Percentiles rank a stretch among this genome's conserved stretches.
Conservation (phyloP, 2,329 filamentous ascomycete species). For the Phaeosphaeriaceae sp. region DNA sequence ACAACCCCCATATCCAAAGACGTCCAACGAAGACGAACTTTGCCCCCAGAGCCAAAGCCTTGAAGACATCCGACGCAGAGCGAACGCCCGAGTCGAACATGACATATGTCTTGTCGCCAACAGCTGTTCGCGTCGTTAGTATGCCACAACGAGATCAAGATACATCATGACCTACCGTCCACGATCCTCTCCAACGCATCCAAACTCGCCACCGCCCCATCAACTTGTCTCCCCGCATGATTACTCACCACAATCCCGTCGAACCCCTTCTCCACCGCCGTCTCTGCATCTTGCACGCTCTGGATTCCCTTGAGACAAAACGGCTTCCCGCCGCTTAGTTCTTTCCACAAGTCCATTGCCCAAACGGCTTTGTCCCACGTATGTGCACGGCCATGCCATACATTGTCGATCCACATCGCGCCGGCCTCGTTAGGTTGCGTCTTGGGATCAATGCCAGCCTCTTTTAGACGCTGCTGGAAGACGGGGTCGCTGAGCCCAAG, state of each 20-base stretch:
- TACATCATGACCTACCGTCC: conserved; percentile 46
- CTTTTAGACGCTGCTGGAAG: conserved; percentile 61
- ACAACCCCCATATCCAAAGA: conserved; percentile 66
- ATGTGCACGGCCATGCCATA: conserved; percentile 69
- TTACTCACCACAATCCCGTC: conserved; percentile 75
- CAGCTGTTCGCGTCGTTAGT: conserved; percentile 39
- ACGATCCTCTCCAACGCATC: conserved; percentile 68
- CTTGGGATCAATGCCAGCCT: conserved; percentile 61
- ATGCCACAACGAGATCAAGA: too few relatives aligned
- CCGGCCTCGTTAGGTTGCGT: conserved; percentile 62
- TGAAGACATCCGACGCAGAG: conserved; percentile 64
- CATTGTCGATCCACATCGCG: conserved; percentile 68
- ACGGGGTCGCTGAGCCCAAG: conserved; percentile 66
- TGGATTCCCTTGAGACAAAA: conserved; percentile 76
- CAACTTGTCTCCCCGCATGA: conserved; percentile 72
- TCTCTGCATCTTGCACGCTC: conserved; percentile 67
- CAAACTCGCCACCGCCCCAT: conserved; percentile 65
- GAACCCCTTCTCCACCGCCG: conserved; percentile 65
- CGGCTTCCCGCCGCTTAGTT: conserved; percentile 61
- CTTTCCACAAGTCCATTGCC: conserved; percentile 65
- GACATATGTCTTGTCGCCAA: conserved; percentile 60
- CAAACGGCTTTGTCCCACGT: conserved; percentile 73
- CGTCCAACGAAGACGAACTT: conserved; percentile 69
- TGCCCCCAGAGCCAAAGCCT: conserved; percentile 67
- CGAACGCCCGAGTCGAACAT: conserved; percentile 68